Base-by-base conservation (phyloP, 2,329 filamentous ascomycete species). In the Hypoxylon sp. region DNA sequence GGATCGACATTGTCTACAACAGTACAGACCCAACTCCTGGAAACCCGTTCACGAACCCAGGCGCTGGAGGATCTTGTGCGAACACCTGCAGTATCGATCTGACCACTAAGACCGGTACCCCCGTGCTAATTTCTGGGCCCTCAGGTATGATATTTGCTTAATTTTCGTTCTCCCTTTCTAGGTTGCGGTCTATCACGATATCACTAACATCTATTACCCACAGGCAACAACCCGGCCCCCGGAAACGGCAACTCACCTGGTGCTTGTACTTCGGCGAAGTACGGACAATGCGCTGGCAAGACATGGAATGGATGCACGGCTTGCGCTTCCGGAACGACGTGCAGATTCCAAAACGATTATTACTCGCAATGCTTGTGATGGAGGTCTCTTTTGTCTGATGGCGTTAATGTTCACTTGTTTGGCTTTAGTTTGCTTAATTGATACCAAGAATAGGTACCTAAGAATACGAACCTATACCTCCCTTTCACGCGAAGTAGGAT, bases 1-100 rank as follows among this genome's bases (percentile, higher is more conserved):
- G 83, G 83, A 81, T 86, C 56, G 84, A 86, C 66, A 74, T 80
- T 43, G 79, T 82, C 9, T 86, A 83, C 58, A 81, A 80, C 67
- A 77, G 72, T 53, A 79, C 78, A 2, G 78, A 78, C 56, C 60
- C 70, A 3, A 63, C 32, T 19, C 55, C 69, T 23, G 68, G 62
- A 48, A 68, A 69, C 39, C 61, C 61, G 2, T 57, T 62, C 3
- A 65, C 59, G 7, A 63, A 65, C 56, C 63, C 69, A 5, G 67
- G 58, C 2, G 56, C 56, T 21, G 54, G 56, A 25, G 57, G 71
- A 5, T 63, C 63, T 1, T 80, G 78, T 57, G 72, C 56, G 34
- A 78, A 76, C 41, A 73, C 80, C 30, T 80, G 78, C 71, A 80
- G 77, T 61, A 79, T 80, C 41, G 78, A 80, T 65, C 75, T 79